Conservation (phyloP, 768 basidiomycete species). For the Kwoniella pini region DNA sequence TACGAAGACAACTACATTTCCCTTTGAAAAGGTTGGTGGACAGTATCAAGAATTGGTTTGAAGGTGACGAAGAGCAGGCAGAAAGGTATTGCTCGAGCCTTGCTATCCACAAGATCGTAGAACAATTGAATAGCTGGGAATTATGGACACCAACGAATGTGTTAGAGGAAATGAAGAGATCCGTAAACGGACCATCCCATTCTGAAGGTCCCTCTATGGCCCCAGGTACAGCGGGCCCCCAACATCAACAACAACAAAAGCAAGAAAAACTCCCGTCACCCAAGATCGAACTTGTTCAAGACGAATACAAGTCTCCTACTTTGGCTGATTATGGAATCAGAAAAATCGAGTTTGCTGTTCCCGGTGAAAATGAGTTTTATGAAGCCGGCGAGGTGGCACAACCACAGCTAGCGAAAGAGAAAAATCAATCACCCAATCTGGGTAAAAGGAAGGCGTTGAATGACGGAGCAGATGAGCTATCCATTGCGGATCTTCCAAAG, state of each 20-base stretch:
- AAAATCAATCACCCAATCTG: conserved; percentile 4
- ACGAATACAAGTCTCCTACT: conserved; percentile 1
- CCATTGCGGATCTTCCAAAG: not conserved
- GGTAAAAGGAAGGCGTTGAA: conserved; percentile 15
- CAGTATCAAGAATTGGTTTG: not conserved
- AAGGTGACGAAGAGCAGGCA: conserved; percentile 2
- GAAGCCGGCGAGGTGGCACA: not conserved
- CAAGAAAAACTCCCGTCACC: conserved; percentile 2
- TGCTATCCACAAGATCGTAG: not conserved
- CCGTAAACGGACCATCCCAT: no score
- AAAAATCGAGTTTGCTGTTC: not conserved
- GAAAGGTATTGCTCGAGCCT: conserved; percentile 9
- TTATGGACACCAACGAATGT: conserved; percentile 3
- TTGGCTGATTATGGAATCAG: conserved; percentile 14
- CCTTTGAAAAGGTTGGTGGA: not conserved
- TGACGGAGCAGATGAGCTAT: not conserved
- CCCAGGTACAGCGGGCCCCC: no score
- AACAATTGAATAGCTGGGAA: conserved; percentile 1
- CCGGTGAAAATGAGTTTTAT: not conserved
- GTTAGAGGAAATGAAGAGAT: no score
- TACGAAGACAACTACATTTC: not conserved
- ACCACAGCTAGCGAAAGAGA: not conserved
- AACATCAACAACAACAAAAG: not conserved
- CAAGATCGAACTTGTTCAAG: conserved; percentile 8
- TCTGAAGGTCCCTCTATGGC: no score